phyloP scores from a whole-genome alignment of 2,329 filamentous ascomycete genomes.

The Arthrobotrys sinensis region DNA sequence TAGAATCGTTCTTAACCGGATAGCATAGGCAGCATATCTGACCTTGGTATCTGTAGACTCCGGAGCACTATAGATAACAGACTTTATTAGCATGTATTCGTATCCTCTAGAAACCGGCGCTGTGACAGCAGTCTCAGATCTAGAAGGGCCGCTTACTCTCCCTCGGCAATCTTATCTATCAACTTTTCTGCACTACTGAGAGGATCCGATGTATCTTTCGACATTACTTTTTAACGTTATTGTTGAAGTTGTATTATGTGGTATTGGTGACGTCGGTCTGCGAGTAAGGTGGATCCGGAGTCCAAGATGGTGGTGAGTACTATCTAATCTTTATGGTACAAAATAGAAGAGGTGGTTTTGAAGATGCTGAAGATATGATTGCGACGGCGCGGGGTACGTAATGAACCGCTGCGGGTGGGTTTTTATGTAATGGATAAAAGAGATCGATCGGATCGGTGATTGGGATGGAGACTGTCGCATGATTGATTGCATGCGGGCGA shows the following conservation, averaged over 20 bases:
- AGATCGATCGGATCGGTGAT: background rate
- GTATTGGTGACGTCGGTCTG: background rate
- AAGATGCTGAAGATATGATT: too few species aligned
- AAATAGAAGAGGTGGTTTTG: too few species aligned
- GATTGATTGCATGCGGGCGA: conserved; percentile 22
- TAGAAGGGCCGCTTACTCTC: conserved; percentile 34
- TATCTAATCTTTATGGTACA: background rate
- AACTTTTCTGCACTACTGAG: conserved; percentile 20
- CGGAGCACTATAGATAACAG: conserved; percentile 15
- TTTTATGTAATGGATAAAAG: too few species aligned
- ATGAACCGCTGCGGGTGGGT: too few species aligned
- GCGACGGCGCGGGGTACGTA: too few species aligned
- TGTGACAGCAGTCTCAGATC: too few species aligned
- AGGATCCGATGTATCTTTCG: conserved; percentile 12
- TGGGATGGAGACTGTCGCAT: background rate
- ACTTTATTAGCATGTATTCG: background rate
- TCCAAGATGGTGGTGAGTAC: background rate
- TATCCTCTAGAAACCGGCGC: background rate
- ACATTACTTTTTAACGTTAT: conserved; percentile 12
- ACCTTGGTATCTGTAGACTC: conserved; percentile 88
- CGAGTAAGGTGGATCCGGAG: background rate
- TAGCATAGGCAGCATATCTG: conserved; percentile 93
- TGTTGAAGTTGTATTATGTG: background rate
- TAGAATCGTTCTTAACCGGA: conserved; percentile 87
- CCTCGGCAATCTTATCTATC: conserved; percentile 51